phyloP scores from a whole-genome alignment of 140 eudicot species.

The Ambrosia hybrid region DNA sequence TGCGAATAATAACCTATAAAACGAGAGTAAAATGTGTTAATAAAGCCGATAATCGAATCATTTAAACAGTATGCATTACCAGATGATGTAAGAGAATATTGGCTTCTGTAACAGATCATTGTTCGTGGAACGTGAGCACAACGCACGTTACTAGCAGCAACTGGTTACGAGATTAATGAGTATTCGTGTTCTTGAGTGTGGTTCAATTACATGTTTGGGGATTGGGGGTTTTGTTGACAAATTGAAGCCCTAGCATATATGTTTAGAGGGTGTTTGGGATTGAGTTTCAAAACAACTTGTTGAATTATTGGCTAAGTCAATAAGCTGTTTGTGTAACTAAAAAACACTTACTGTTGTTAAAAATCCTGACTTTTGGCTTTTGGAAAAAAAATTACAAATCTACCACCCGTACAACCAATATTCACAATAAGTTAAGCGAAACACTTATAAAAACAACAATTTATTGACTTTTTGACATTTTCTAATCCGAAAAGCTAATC shows the following conservation, averaged over 20 bases:
- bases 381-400: too few relatives aligned
- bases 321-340: too few relatives aligned
- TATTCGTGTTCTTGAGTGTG: background rate
- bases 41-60: background rate
- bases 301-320: too few relatives aligned
- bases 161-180: background rate
- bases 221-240: conserved; percentile 12
- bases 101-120: background rate
- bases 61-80: background rate
- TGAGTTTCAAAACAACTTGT: too few relatives aligned
- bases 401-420: too few relatives aligned
- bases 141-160: background rate
- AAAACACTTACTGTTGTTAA: too few relatives aligned
- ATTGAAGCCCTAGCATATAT: background rate
- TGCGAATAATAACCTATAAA: conserved; percentile 10
- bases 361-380: too few relatives aligned
- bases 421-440: too few relatives aligned
- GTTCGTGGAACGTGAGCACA: background rate
- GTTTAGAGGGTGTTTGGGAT: too few relatives aligned
- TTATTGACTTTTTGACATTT: too few relatives aligned
- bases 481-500: too few relatives aligned
- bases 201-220: background rate
- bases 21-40: conserved; percentile 2
- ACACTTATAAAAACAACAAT: too few relatives aligned
- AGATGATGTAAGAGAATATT: background rate